Evolutionary conservation across 208 protist genomes (phyloP).

Genomic region (Acanthamoeba royreba): DNA sequence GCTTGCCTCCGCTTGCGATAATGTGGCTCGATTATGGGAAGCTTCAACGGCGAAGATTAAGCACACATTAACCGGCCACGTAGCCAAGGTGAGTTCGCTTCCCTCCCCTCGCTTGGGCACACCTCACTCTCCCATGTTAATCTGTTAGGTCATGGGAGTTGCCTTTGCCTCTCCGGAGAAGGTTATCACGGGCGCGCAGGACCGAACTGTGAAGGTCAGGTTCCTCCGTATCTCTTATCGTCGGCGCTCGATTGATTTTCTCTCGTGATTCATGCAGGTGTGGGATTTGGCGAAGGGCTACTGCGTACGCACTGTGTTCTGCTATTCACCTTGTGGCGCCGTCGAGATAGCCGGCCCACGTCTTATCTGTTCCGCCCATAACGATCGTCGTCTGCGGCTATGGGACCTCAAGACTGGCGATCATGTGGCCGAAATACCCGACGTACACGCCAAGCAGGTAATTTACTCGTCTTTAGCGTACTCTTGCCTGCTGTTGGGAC

Average conservation of each 20-base stretch:
- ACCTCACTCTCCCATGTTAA: neutral
- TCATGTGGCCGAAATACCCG: neutral
- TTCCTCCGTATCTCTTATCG: neutral
- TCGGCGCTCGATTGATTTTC: neutral
- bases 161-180: neutral
- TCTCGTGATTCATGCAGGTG: neutral
- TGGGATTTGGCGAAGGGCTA: conserved; percentile 36
- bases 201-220: neutral
- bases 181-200: neutral
- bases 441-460: conserved; percentile 22
- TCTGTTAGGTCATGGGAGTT: neutral
- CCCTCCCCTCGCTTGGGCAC: neutral
- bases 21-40: neutral
- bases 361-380: conserved; percentile 1
- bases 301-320: conserved; percentile 1
- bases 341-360: neutral
- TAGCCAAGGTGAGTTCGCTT: neutral
- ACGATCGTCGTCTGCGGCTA: neutral
- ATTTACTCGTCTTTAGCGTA: no score
- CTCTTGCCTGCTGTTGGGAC: no score
- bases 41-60: neutral
- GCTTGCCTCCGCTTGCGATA: neutral
- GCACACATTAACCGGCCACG: conserved; percentile 13
- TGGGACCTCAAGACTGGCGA: conserved; percentile 23
- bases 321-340: neutral